These are phyloP conservation scores for Aspergillus asperescens DNA, from an alignment of 495 filamentous ascomycete species.

Conservation along the genomic window DNA sequence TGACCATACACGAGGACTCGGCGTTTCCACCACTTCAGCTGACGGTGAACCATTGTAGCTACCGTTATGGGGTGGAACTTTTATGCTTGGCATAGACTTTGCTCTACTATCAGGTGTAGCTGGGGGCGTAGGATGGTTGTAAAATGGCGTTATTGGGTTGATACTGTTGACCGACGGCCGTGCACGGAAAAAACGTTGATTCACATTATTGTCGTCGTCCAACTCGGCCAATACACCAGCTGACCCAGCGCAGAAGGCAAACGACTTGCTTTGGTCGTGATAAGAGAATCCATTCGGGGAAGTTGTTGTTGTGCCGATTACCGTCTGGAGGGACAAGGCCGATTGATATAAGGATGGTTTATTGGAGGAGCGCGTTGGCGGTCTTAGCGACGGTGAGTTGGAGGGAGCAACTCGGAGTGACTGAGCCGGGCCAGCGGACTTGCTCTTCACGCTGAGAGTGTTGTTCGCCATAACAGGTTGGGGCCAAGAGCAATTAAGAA, in stretches of 20 bases:
- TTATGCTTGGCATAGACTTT: constrained; percentile 30
- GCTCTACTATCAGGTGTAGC: constrained; percentile 40
- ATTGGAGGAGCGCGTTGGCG: constrained; percentile 57
- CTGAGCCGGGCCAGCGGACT: constrained; percentile 29
- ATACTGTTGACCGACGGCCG: constrained; percentile 70
- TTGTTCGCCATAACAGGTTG: constrained; percentile 34
- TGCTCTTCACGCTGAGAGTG: constrained; percentile 34
- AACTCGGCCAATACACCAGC: constrained; percentile 86
- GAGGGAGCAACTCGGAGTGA: constrained; percentile 72
- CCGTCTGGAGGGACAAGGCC: constrained; percentile 66
- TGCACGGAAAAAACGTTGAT: constrained; percentile 86
- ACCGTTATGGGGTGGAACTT: constrained; percentile 26
- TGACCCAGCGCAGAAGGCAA: constrained; percentile 88
- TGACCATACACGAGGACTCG: constrained; percentile 67
- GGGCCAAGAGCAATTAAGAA: constrained; percentile 8
- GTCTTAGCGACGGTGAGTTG: constrained; percentile 65
- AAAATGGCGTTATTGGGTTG: constrained; percentile 49
- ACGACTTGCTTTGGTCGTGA: constrained; percentile 60
- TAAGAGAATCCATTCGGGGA: constrained; percentile 84
- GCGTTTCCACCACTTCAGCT: constrained; percentile 53
- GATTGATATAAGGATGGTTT: constrained; percentile 45
- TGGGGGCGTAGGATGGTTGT: constrained; percentile 58
- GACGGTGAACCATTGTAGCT: constrained; percentile 33
- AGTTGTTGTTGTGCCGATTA: constrained; percentile 82
- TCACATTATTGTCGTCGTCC: constrained; percentile 62